phyloP scores from a whole-genome alignment of 176 grass and related monocot species.

The Juncus inflexus region DNA sequence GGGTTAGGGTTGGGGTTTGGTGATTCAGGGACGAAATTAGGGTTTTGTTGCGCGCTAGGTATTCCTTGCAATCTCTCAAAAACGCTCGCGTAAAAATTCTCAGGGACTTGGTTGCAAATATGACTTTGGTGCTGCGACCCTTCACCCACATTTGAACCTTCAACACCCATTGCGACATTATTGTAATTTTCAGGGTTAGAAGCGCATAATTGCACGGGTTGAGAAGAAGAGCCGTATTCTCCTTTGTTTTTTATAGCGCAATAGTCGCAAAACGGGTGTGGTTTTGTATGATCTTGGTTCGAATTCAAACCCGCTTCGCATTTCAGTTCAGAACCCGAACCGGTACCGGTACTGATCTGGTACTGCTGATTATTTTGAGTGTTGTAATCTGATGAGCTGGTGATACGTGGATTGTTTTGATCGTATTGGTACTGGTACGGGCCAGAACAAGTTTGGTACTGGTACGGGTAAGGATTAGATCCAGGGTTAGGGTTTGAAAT shows the following conservation, averaged over 20 bases:
- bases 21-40: background rate
- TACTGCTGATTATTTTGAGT: slow-evolving; percentile 2
- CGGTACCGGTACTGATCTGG: background rate
- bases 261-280: slow-evolving; percentile 2
- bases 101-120: background rate
- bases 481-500: too few species aligned
- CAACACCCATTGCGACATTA: background rate
- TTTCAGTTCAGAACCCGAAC: background rate
- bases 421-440: too few species aligned
- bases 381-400: background rate
- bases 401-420: too few species aligned
- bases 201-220: slow-evolving; percentile 6
- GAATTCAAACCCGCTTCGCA: background rate
- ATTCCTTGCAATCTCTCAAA: background rate
- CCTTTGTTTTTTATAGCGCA: background rate
- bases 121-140: slow-evolving; percentile 1
- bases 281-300: background rate
- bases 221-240: slow-evolving; percentile 1
- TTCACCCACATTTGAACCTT: too few species aligned
- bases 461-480: too few species aligned
- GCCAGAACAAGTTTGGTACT: too few species aligned
- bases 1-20: background rate
- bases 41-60: background rate
- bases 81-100: background rate
- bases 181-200: slow-evolving; percentile 4